Percentiles rank a stretch among this genome's conserved stretches.
phyloP scores from a whole-genome alignment of 768 basidiomycete species.

The Gyrodon lividus region DNA sequence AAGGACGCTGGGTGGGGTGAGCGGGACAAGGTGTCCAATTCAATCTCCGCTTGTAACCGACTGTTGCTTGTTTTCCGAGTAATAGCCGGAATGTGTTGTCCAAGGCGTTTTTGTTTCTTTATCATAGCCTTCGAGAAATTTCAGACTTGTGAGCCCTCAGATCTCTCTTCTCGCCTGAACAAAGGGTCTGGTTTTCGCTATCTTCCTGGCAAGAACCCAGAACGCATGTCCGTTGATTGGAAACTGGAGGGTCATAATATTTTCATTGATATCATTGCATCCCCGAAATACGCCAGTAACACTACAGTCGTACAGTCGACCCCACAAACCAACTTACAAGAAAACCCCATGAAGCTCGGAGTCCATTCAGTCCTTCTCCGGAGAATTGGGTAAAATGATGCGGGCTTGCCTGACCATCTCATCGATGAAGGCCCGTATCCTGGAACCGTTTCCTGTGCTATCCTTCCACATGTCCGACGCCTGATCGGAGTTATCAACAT shows the following conservation, averaged over 20 bases:
- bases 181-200: not conserved
- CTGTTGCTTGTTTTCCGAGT: no score
- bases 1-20: slow-evolving; percentile 33
- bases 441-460: not conserved
- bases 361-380: no score
- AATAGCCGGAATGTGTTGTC: no score
- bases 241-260: no score
- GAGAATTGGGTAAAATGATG: not conserved
- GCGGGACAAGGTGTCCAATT: slow-evolving; percentile 31
- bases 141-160: no score
- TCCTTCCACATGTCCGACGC: not conserved
- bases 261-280: no score
- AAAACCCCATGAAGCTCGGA: no score
- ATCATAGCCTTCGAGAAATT: not conserved
- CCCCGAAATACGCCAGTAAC: no score
- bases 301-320: no score
- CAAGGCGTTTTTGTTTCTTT: not conserved
- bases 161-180: not conserved
- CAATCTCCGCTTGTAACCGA: slow-evolving; percentile 28
- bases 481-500: not conserved
- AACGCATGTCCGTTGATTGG: no score
- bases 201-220: no score
- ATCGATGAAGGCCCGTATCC: not conserved
- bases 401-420: not conserved
- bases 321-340: no score